These are phyloP conservation scores for Colletotrichum eleusines DNA, from an alignment of 2,329 filamentous ascomycete genomes.

Conservation along the genomic window DNA sequence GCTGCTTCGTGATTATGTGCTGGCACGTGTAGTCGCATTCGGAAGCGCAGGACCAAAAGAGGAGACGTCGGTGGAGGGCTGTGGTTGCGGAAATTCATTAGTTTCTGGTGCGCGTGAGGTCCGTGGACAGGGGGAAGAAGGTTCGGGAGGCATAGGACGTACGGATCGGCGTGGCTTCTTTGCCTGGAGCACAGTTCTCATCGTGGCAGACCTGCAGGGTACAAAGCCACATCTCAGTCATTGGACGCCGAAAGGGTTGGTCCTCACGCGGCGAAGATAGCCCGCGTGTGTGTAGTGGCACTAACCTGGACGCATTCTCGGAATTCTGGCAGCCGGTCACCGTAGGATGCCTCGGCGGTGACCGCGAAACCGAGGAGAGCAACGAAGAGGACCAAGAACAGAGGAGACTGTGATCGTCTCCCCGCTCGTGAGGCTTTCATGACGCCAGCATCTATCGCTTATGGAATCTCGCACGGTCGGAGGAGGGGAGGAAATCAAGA, in stretches of 20 bases:
- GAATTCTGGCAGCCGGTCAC: slow-evolving; percentile 90
- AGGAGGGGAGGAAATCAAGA: no score
- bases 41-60: slow-evolving; percentile 90
- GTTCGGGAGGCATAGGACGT: slow-evolving; percentile 52
- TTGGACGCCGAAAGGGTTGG: neutral
- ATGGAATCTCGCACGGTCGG: neutral
- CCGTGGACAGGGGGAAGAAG: neutral
- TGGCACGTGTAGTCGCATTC: slow-evolving; percentile 99
- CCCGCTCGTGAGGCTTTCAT: slow-evolving; percentile 40
- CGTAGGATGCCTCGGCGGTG: slow-evolving; percentile 76
- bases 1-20: slow-evolving; percentile 84
- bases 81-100: slow-evolving; percentile 38
- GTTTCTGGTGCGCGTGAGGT: slow-evolving; percentile 1
- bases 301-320: slow-evolving; percentile 84
- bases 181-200: slow-evolving; percentile 80
- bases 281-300: slow-evolving; percentile 41
- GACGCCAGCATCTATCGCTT: slow-evolving; percentile 36
- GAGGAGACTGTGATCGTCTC: slow-evolving; percentile 38
- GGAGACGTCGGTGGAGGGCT: slow-evolving; percentile 87
- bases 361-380: slow-evolving; percentile 56
- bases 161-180: slow-evolving; percentile 75
- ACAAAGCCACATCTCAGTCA: slow-evolving; percentile 25
- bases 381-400: slow-evolving; percentile 48
- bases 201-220: slow-evolving; percentile 76
- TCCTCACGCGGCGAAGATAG: neutral